phyloP scores from a whole-genome alignment of 768 basidiomycete species.

The Phanerodontia chrysosporium region DNA sequence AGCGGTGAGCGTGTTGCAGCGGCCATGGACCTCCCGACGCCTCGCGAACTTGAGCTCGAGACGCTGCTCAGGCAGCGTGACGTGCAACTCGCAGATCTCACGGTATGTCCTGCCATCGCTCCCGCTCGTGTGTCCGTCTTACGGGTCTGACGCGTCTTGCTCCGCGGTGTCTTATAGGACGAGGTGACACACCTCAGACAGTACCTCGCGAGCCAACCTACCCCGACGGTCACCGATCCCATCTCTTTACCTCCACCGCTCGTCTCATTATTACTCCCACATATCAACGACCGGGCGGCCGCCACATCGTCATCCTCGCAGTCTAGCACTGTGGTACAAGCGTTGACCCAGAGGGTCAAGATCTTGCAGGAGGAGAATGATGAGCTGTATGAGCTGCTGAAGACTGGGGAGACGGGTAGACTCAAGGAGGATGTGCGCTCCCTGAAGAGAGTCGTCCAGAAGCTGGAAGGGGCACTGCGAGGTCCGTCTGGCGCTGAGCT shows the following conservation, averaged over 20 bases:
- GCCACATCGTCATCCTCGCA: conserved; percentile 18
- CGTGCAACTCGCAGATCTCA: conserved; percentile 64
- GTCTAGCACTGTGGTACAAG: conserved; percentile 60
- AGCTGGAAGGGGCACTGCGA: conserved; percentile 71
- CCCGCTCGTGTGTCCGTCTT: conserved; percentile 10
- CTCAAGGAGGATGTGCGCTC: conserved; percentile 78
- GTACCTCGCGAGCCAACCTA: conserved; percentile 57
- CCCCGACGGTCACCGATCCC: conserved; percentile 54
- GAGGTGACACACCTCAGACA: conserved; percentile 68
- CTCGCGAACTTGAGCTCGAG: conserved; percentile 80
- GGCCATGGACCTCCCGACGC: conserved; percentile 65
- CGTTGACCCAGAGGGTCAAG: conserved; percentile 68
- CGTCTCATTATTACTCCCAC: conserved; percentile 64
- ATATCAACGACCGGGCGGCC: conserved; percentile 44
- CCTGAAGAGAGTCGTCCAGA: conserved; percentile 60
- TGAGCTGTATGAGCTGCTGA: conserved; percentile 74
- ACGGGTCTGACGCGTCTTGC: conserved; percentile 17
- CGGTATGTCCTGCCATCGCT: conserved; percentile 43
- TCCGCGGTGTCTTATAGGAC: conserved; percentile 43
- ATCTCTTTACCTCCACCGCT: conserved; percentile 70
- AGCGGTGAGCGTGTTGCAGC: neutral
- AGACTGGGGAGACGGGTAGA: conserved; percentile 70
- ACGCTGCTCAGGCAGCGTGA: conserved; percentile 73
- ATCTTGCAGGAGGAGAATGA: conserved; percentile 85
- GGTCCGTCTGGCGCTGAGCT: conserved; percentile 40